Base-by-base conservation (phyloP, 768 basidiomycete genomes). In the Pleurotus salmoneostramineus region DNA sequence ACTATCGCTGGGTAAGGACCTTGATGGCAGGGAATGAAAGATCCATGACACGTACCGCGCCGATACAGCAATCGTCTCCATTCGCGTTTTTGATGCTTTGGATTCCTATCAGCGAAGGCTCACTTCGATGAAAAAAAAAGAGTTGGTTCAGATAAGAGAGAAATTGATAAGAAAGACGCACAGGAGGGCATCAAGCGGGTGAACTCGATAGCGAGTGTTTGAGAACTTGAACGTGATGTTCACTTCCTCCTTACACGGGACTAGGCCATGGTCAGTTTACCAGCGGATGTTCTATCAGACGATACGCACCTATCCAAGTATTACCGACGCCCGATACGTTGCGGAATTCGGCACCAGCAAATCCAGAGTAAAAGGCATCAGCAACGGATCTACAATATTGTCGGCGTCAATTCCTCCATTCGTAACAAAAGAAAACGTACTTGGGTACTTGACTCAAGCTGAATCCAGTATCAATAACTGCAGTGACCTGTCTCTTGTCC, bases 1-100 rank as follows among this genome's bases (percentile, higher is more conserved):
- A 91, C 88, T 89, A 14, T 12, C 27, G 17, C 27, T 17, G 44
- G 17, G 37, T 52, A 32, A 33, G 50, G 5, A 50, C 6, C 36
- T 6, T 55, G 32, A 36, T 49, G 11, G 27, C 10, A 31, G n/a
- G 15, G 10, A 10, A 40, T 14, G 32, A 15, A 10, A 5, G 7
- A 60, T 27, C 21, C 21, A 27, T 27, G 21, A 27, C 21, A 27
- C 58, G 37, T 15, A 62, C 62, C 12, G 50, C 46, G 11, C 59
- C 62, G 4, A 50, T 34, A 32, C 62, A 62, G 21, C 43, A 52
- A 56, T 56, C 57, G 21, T 34, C 31, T 11, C 62, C 62, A 11
- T 55, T 43, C 1, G 43, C 11, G 17, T 47, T 50, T 42, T 40
- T 43, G 21, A 56, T 44, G 27, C 27, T 46, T 8, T 34, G 11